Conservation (phyloP, 1,139 yeast species). For the Pichia sp. region DNA sequence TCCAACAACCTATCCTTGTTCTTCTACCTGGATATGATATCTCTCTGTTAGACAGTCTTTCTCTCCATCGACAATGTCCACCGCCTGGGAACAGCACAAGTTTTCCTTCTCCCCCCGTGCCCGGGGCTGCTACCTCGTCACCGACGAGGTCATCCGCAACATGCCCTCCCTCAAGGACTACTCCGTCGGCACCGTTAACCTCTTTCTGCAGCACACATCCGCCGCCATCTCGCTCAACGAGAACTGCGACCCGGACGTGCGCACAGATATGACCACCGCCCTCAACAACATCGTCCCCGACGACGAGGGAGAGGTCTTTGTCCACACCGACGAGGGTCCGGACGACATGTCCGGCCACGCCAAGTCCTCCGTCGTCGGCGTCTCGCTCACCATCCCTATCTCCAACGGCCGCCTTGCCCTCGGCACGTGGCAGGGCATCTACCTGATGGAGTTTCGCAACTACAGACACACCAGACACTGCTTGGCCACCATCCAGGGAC, state of each 20-base stretch:
- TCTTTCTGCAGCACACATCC: constrained; percentile 74
- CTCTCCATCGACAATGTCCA: constrained; percentile 3
- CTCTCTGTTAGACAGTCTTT: not conserved
- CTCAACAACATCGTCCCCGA: constrained; percentile 69
- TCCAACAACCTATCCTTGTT: not conserved
- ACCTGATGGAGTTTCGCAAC: constrained; percentile 67
- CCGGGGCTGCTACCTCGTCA: constrained; percentile 67
- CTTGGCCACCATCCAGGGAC: constrained; percentile 72
- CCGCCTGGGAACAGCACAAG: constrained; percentile 52
- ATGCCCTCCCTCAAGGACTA: constrained; percentile 59
- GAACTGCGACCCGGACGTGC: constrained; percentile 76
- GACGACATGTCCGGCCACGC: constrained; percentile 86
- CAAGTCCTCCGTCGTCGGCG: constrained; percentile 62
- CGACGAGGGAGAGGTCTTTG: constrained; percentile 52
- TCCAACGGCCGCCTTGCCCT: constrained; percentile 60
- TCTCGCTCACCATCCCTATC: constrained; percentile 63
- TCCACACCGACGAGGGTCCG: constrained; percentile 69
- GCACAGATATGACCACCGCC: constrained; percentile 61
- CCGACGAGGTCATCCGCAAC: constrained; percentile 54
- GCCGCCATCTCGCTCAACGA: constrained; percentile 75
- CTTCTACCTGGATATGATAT: not conserved
- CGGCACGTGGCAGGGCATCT: constrained; percentile 86
- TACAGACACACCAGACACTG: constrained; percentile 59
- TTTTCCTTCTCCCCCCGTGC: constrained; percentile 55
- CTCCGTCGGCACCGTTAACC: constrained; percentile 59